Conservation (phyloP, 2,329 filamentous ascomycete genomes). For the Madurella fahalii region DNA sequence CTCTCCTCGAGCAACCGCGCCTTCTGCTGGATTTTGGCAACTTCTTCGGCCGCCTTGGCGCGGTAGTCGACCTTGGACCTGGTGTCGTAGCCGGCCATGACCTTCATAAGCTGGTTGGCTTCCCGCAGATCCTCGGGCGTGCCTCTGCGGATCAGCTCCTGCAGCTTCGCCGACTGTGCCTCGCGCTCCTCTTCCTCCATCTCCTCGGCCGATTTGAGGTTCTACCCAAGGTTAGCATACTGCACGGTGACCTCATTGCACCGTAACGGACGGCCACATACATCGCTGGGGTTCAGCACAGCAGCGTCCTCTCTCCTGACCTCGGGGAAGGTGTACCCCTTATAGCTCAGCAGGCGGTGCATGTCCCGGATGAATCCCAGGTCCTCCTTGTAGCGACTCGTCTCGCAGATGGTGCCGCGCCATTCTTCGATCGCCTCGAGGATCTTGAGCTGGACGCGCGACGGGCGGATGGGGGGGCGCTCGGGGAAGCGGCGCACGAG, state of each 20-base stretch:
- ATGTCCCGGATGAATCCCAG: constrained; percentile 95
- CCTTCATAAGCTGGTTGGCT: constrained; percentile 96
- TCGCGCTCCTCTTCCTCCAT: constrained; percentile 97
- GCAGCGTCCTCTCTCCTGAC: constrained; percentile 90
- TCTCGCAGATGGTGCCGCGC: constrained; percentile 97
- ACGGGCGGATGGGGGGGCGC: constrained; percentile 78
- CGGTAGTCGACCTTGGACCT: constrained; percentile 95
- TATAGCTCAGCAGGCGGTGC: constrained; percentile 92
- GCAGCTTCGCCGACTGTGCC: constrained; percentile 95
- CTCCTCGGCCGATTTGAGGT: constrained; percentile 91
- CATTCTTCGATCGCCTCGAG: constrained; percentile 97
- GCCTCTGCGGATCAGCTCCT: constrained; percentile 90
- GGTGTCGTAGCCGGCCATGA: constrained; percentile 97
- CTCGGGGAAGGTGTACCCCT: constrained; percentile 94
- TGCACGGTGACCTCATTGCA: not conserved
- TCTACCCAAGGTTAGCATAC: constrained; percentile 50
- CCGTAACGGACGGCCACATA: constrained; percentile 47
- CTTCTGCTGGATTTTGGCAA: constrained; percentile 92
- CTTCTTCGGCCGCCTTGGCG: constrained; percentile 94
- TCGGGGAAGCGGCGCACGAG: constrained; percentile 94
- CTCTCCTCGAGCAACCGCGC: constrained; percentile 89
- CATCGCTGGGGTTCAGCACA: constrained; percentile 93
- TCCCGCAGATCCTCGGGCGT: constrained; percentile 92
- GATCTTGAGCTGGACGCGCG: constrained; percentile 85
- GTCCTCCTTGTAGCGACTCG: constrained; percentile 95